Evolutionary conservation across 2,329 filamentous ascomycete genomes (phyloP), one percentile per base, ranked within the genome.

Genomic region (Neophaeococcomyces aloes): DNA sequence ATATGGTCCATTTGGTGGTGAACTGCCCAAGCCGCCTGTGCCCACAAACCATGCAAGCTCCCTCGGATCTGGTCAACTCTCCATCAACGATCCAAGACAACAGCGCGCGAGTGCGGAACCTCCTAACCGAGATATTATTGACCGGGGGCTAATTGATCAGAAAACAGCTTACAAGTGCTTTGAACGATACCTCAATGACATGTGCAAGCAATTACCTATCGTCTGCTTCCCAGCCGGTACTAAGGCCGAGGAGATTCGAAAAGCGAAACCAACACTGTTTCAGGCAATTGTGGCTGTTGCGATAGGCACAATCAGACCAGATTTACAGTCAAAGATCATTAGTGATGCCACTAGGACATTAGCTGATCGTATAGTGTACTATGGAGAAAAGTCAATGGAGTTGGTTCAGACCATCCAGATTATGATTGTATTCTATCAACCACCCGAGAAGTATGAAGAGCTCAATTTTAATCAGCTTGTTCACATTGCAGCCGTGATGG

Each of bases 381-480:
- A 76, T 5, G 86, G 84, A 10, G 79, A 86, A 54, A 94, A 93
- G 67, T 85, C 76, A 29, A 64, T 94, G 14, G 87, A 94, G 61
- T 68, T 94, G 5, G 77, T 93, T 7, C 87, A 94, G 63, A 76
- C 84, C 1, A 66, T 94, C 31, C 74, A 85, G 46, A 68, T 94
- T 3, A 71, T 78, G 5, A 78, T 81, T n/a, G 74, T 87, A 15
- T 94, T 86, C 84, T 93, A 94, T 60, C 79, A 79, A 60, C 85
- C 86, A 13, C 86, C 86, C 0, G 80, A 89, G 52, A 75, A 83
- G 54, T 84, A 84, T 47, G 85, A 93, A 56, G 83, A 91, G 63
- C 76, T 89, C 57, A 91, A 91, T 59, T 93, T 91, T 60, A 94
- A 91, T 64, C 84, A 89, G 65, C 74, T 91, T 52, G 78, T 86